Evolutionary conservation across 345 rosid species (phyloP).

Genomic region (Bruguiera sexangula): DNA sequence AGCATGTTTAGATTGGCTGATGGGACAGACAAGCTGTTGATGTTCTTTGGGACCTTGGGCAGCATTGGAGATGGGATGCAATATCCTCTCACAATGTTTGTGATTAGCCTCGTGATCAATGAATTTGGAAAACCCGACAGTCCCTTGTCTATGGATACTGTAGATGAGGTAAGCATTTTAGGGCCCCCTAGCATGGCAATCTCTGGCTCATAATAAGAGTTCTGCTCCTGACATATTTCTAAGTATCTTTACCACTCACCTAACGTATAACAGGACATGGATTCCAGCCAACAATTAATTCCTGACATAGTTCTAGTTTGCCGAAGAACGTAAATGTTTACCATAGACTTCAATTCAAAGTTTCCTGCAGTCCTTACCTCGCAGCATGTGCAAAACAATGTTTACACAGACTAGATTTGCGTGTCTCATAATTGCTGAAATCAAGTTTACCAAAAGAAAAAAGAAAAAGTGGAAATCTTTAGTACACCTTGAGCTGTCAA

Average conservation of each 20-base stretch:
- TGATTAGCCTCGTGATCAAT: slow-evolving; percentile 57
- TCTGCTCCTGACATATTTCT: too few relatives aligned
- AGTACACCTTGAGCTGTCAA: too few relatives aligned
- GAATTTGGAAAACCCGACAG: slow-evolving; percentile 41
- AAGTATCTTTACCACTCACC: too few relatives aligned
- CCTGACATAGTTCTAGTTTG: neutral
- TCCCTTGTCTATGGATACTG: slow-evolving; percentile 33
- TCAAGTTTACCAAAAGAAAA: too few relatives aligned
- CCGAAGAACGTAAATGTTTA: neutral
- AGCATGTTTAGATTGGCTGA: slow-evolving; percentile 57
- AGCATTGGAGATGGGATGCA: slow-evolving; percentile 77
- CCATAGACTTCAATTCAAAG: too few relatives aligned
- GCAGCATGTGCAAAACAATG: too few relatives aligned
- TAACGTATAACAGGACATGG: too few relatives aligned
- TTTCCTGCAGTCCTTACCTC: too few relatives aligned
- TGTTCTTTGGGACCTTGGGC: slow-evolving; percentile 56
- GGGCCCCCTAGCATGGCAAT: neutral
- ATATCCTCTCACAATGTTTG: slow-evolving; percentile 50
- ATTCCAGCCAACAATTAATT: too few relatives aligned
- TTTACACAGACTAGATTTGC: too few relatives aligned
- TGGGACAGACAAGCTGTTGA: slow-evolving; percentile 48
- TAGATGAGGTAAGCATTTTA: slow-evolving; percentile 40
- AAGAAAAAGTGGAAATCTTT: too few relatives aligned
- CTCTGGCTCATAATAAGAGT: neutral
- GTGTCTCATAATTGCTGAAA: too few relatives aligned